These are phyloP conservation scores for Vitis riparia DNA, from an alignment of 164 flowering plant species.

Conservation along the genomic window DNA sequence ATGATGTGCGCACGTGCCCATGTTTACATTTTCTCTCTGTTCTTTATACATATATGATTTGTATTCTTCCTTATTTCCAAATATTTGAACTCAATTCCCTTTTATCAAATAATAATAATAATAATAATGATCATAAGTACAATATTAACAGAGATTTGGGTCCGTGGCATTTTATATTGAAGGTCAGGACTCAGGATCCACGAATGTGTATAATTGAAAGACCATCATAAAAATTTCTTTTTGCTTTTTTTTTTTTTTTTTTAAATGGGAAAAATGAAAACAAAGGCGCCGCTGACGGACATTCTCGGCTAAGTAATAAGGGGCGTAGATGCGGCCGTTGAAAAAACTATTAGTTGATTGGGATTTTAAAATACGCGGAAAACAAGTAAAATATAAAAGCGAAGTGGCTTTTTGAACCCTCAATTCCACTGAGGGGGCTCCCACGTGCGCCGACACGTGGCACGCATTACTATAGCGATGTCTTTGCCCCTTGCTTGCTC, in stretches of 20 bases:
- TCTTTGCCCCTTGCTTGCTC: slow-evolving; percentile 22
- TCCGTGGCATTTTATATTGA: too few relatives aligned
- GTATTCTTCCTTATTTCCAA: too few relatives aligned
- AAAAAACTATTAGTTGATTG: neutral
- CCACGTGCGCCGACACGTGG: slow-evolving; percentile 47
- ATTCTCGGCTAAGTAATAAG: slow-evolving; percentile 13
- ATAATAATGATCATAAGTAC: too few relatives aligned
- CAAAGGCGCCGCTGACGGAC: slow-evolving; percentile 38
- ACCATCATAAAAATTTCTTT: neutral
- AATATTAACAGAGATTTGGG: too few relatives aligned
- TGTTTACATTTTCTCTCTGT: slow-evolving; percentile 1
- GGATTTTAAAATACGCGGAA: too few relatives aligned
- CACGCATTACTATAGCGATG: slow-evolving; percentile 19
- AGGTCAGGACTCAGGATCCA: too few relatives aligned
- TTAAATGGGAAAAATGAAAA: slow-evolving; percentile 10
- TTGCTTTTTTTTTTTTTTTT: too few relatives aligned
- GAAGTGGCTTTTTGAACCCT: slow-evolving; percentile 7
- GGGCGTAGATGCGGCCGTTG: slow-evolving; percentile 11
- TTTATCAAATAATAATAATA: too few relatives aligned
- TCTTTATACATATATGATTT: neutral
- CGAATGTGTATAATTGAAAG: neutral
- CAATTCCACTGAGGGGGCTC: slow-evolving; percentile 10
- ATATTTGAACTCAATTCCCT: too few relatives aligned
- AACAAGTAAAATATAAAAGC: neutral
- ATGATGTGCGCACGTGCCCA: slow-evolving; percentile 25